Evolutionary conservation across 2,329 filamentous ascomycete species (phyloP).

Genomic region (Penicillium sp.): DNA sequence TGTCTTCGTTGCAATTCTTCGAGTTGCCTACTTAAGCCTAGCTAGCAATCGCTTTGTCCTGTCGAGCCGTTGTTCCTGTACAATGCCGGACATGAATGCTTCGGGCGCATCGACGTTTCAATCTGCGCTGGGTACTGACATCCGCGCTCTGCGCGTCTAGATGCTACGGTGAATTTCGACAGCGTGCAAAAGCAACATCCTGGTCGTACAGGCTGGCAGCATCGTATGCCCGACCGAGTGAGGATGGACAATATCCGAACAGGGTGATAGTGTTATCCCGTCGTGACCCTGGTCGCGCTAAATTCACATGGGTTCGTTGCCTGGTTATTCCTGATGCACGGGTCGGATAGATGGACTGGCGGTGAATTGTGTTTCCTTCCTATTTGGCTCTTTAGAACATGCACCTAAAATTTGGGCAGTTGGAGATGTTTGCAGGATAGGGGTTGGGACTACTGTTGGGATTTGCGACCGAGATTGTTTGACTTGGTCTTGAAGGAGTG

Average conservation of each 20-base stretch:
- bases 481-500: background rate
- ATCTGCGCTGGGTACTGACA: slow-evolving; percentile 4
- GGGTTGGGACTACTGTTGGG: background rate
- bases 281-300: background rate
- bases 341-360: slow-evolving; percentile 4
- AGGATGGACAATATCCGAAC: slow-evolving; percentile 5
- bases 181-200: background rate
- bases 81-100: background rate
- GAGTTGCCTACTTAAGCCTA: background rate
- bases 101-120: slow-evolving; percentile 5
- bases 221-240: slow-evolving; percentile 1
- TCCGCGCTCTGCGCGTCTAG: slow-evolving; percentile 4
- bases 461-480: slow-evolving; percentile 1
- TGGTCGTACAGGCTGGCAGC: background rate
- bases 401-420: background rate
- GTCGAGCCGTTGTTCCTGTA: background rate
- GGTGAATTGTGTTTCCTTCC: slow-evolving; percentile 8
- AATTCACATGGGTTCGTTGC: slow-evolving; percentile 1
- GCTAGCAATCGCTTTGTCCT: slow-evolving; percentile 5
- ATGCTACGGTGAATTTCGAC: background rate
- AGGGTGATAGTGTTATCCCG: background rate
- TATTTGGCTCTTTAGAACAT: background rate
- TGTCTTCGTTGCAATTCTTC: slow-evolving; percentile 6
- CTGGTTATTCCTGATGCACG: background rate
- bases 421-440: background rate